Evolutionary conservation across 192 early-diverging fungal species (phyloP).

Genomic region (Powellomyces hirtus): DNA sequence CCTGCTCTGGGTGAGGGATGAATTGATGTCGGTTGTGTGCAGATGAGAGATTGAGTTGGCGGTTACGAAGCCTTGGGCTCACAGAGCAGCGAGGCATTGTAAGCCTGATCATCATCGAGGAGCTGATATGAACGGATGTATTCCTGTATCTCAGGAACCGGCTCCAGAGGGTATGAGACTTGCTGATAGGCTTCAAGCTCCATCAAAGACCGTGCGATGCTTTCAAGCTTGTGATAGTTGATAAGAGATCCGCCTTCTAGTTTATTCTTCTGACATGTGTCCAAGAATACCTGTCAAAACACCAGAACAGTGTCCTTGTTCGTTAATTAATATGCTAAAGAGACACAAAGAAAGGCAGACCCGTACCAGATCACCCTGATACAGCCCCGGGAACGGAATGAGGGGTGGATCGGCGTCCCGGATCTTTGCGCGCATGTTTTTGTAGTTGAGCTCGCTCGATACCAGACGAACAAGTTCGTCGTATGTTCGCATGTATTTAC

Average conservation of each 20-base stretch:
- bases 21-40: too few relatives aligned
- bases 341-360: too few relatives aligned
- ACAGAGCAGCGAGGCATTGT: conserved; percentile 44
- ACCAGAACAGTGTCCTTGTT: too few relatives aligned
- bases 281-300: conserved; percentile 47
- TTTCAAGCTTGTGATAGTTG: conserved; percentile 59
- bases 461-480: conserved; percentile 47
- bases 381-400: conserved; percentile 60
- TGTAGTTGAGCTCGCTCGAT: conserved; percentile 57
- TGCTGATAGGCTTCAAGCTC: conserved; percentile 57
- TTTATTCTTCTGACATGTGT: conserved; percentile 49
- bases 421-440: conserved; percentile 48
- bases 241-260: conserved; percentile 37
- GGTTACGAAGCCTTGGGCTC: conserved; percentile 37
- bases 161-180: conserved; percentile 40
- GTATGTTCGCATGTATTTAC: conserved; percentile 45
- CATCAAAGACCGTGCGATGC: conserved; percentile 48
- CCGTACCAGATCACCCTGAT: conserved; percentile 55
- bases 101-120: conserved; percentile 52
- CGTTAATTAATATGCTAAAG: background rate
- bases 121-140: conserved; percentile 36
- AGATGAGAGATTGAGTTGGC: too few relatives aligned
- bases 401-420: conserved; percentile 51
- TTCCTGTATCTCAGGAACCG: conserved; percentile 52
- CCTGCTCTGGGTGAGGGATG: too few relatives aligned